These are phyloP conservation scores for Aspergillus sergii DNA, from an alignment of 2,329 filamentous ascomycete species.

Conservation along the genomic window DNA sequence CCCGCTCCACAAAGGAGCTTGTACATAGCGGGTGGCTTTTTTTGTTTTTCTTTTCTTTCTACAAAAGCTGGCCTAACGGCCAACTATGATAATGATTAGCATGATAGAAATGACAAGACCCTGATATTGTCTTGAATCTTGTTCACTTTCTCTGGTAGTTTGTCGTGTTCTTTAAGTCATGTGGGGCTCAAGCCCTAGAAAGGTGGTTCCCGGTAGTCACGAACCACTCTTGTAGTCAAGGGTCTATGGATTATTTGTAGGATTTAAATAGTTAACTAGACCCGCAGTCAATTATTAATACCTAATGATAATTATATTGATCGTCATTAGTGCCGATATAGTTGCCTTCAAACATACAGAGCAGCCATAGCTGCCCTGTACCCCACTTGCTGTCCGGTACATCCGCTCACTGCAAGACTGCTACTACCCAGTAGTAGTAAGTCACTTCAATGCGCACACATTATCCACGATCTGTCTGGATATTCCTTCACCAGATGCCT, in stretches of 20 bases:
- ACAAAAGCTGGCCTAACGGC: conserved; percentile 6
- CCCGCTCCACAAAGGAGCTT: conserved; percentile 13
- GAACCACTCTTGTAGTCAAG: background rate
- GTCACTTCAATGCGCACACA: too few relatives aligned
- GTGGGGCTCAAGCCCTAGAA: conserved; percentile 3
- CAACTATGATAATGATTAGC: conserved; percentile 22
- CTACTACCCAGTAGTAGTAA: too few relatives aligned
- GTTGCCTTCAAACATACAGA: background rate
- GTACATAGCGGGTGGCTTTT: conserved; percentile 21
- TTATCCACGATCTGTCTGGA: too few relatives aligned
- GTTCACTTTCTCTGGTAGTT: background rate
- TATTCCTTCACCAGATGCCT: too few relatives aligned
- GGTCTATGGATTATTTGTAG: background rate
- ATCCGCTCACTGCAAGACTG: too few relatives aligned
- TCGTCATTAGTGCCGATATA: background rate
- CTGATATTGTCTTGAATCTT: background rate
- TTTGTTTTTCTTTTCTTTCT: background rate
- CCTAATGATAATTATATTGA: background rate
- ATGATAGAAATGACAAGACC: conserved; percentile 24
- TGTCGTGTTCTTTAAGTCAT: conserved; percentile 2
- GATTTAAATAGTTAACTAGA: background rate
- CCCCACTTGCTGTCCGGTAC: too few relatives aligned
- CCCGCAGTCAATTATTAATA: background rate
- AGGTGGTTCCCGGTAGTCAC: background rate
- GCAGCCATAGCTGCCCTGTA: too few relatives aligned